phyloP scores from a whole-genome alignment of 106 monocot genomes.

The Triglochin maritima region DNA sequence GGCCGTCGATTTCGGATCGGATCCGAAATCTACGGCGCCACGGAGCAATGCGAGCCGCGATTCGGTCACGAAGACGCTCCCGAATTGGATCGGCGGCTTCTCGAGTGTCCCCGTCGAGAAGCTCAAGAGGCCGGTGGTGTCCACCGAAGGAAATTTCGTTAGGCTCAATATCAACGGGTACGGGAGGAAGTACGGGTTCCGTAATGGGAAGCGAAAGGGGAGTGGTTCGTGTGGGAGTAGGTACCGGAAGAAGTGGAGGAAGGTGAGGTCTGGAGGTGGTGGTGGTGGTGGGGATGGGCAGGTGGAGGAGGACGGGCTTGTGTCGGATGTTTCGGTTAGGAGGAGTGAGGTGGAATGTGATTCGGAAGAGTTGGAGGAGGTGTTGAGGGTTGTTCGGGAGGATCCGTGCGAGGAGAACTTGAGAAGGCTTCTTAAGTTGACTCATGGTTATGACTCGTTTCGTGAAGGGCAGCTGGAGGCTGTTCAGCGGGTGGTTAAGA shows the following conservation, averaged over 20 bases:
- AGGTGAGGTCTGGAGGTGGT: background rate
- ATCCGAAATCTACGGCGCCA: background rate
- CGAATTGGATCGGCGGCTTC: slow-evolving; percentile 18
- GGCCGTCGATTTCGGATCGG: background rate
- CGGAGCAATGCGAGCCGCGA: background rate
- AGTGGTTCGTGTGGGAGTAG: slow-evolving; percentile 11
- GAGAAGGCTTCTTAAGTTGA: slow-evolving; percentile 49
- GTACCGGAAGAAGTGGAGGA: slow-evolving; percentile 22
- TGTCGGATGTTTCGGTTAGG: slow-evolving; percentile 13
- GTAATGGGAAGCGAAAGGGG: slow-evolving; percentile 23
- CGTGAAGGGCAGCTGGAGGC: slow-evolving; percentile 77
- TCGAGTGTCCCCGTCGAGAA: slow-evolving; percentile 2
- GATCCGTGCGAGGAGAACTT: slow-evolving; percentile 58
- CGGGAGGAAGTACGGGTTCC: slow-evolving; percentile 30
- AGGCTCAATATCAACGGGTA: slow-evolving; percentile 75
- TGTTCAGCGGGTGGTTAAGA: slow-evolving; percentile 46
- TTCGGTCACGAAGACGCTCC: slow-evolving; percentile 6
- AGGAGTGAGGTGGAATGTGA: slow-evolving; percentile 5
- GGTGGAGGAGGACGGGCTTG: slow-evolving; percentile 21
- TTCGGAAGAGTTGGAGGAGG: slow-evolving; percentile 21
- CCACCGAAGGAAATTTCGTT: slow-evolving; percentile 72
- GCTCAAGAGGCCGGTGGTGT: slow-evolving; percentile 22
- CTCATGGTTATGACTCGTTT: slow-evolving; percentile 77
- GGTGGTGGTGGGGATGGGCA: background rate
- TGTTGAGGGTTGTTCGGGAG: slow-evolving; percentile 31